Conservation (phyloP, 1,139 yeast species). For the Candida labiduridarum region DNA sequence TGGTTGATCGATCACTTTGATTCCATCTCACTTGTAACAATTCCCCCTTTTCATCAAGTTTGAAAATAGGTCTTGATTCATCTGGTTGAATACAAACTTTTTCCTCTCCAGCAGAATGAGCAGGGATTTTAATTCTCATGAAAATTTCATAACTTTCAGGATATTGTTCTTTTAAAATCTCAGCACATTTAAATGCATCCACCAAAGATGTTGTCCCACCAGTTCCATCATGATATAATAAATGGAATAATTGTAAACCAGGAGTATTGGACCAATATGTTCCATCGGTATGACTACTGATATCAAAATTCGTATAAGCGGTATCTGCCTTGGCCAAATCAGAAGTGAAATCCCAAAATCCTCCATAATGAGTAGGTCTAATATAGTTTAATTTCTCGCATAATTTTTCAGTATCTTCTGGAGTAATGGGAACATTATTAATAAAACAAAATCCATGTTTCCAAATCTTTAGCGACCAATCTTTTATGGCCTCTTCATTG, state of each 20-base stretch:
- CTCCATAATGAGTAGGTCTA: slow-evolving; percentile 77
- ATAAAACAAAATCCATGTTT: slow-evolving; percentile 66
- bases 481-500: slow-evolving; percentile 48
- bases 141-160: slow-evolving; percentile 62
- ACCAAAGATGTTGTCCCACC: slow-evolving; percentile 79
- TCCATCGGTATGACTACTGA: slow-evolving; percentile 74
- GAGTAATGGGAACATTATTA: slow-evolving; percentile 62
- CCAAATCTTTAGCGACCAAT: slow-evolving; percentile 63
- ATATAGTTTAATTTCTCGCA: slow-evolving; percentile 65
- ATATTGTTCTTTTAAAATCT: slow-evolving; percentile 44
- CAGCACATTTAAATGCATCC: slow-evolving; percentile 70
- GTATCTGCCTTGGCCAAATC: slow-evolving; percentile 73
- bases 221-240: slow-evolving; percentile 63
- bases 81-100: slow-evolving; percentile 68
- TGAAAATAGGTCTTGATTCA: slow-evolving; percentile 62
- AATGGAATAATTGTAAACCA: slow-evolving; percentile 72
- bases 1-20: slow-evolving; percentile 70
- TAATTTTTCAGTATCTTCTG: slow-evolving; percentile 62
- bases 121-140: slow-evolving; percentile 59
- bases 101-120: slow-evolving; percentile 78
- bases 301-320: slow-evolving; percentile 72
- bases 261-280: slow-evolving; percentile 82
- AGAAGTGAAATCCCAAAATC: slow-evolving; percentile 81
- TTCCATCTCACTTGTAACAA: slow-evolving; percentile 75
- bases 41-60: slow-evolving; percentile 54